phyloP scores from a whole-genome alignment of 805 yeast genomes.

The Candida verbasci region DNA sequence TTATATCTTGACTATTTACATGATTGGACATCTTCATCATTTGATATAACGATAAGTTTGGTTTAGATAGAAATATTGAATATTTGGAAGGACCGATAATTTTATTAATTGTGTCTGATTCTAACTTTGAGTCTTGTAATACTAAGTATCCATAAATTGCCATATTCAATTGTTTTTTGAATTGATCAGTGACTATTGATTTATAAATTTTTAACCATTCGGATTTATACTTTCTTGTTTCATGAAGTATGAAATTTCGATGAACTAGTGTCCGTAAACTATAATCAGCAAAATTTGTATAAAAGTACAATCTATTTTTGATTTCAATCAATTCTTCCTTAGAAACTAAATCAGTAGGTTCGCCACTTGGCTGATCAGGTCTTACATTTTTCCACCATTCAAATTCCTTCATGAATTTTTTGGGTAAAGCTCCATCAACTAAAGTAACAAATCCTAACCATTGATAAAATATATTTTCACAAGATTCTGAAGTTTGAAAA shows the following conservation, averaged over 20 bases:
- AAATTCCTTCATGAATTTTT: not conserved
- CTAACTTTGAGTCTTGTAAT: not conserved
- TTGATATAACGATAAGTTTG: not conserved
- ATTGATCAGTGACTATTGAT: not conserved
- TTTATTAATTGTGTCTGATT: not conserved
- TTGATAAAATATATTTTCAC: slow-evolving; percentile 3
- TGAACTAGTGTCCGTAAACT: not conserved
- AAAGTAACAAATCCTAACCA: slow-evolving; percentile 3
- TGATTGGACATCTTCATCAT: not conserved
- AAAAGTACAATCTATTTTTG: not conserved
- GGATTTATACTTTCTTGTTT: not conserved
- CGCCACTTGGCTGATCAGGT: not conserved
- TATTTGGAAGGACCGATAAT: not conserved
- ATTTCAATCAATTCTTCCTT: not conserved
- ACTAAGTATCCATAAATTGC: slow-evolving; percentile 1
- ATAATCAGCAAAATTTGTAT: not conserved
- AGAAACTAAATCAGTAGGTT: not conserved
- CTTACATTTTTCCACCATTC: no score
- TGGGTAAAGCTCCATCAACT: slow-evolving; percentile 1
- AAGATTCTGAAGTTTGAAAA: not conserved
- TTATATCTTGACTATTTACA: not conserved
- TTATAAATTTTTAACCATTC: not conserved
- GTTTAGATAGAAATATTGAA: not conserved
- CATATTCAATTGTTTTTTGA: not conserved
- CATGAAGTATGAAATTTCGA: not conserved